These are phyloP conservation scores for Solanum appendiculatum DNA, from an alignment of 257 asterid species.

Conservation along the genomic window DNA sequence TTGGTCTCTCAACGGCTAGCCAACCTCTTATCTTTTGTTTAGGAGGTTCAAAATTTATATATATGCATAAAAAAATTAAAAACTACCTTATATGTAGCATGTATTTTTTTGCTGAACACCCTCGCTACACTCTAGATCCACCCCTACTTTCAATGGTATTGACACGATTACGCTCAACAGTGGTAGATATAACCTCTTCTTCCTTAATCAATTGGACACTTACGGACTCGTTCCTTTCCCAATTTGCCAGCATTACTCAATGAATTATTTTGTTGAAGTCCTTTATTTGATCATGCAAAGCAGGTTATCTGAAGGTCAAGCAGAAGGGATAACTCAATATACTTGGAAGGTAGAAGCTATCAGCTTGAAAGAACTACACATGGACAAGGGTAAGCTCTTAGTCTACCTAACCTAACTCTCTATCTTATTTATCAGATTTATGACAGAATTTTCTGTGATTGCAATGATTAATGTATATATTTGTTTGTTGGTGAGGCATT, in stretches of 20 bases:
- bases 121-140: not conserved
- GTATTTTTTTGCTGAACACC: not conserved
- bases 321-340: constrained; percentile 8
- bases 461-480: not conserved
- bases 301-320: constrained; percentile 16
- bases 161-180: not conserved
- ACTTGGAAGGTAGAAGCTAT: not conserved
- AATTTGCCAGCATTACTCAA: not conserved
- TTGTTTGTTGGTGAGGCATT: not conserved
- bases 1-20: not conserved
- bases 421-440: not conserved
- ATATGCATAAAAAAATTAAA: not conserved
- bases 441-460: not conserved
- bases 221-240: not conserved
- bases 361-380: constrained; percentile 15
- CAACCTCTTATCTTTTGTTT: not conserved
- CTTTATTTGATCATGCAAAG: constrained; percentile 6
- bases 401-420: not conserved
- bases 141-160: not conserved
- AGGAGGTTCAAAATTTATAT: not conserved
- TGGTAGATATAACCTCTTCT: not conserved
- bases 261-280: not conserved
- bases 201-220: not conserved
- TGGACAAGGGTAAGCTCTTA: constrained; percentile 54
- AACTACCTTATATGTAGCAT: not conserved